Evolutionary conservation across 2,329 filamentous ascomycete species (phyloP), one percentile per base, ranked within the genome.

Genomic region (Cladorrhinum sp.): DNA sequence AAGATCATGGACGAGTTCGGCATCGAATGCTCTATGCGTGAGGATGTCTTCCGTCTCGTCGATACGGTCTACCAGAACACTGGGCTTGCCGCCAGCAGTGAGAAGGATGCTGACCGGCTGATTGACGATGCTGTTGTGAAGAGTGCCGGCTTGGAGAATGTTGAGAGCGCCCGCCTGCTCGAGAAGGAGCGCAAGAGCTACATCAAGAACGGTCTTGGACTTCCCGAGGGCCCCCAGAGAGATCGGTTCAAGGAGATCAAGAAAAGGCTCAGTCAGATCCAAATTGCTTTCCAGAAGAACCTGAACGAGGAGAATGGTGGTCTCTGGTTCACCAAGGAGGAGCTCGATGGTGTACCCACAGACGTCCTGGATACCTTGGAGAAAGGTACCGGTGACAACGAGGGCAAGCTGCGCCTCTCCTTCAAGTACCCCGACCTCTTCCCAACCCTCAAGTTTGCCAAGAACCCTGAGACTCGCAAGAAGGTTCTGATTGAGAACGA

Each of bases 211-310:
- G 91, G 91, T 13, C 77, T 95, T 51, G 85, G 85, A 2, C 78
- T 95, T 54, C 86, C 89, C 1, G 83, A 84, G 23, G 90, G 89
- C 1, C 78, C 82, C 3, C 79, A 92, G 76, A 78, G 90, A 63
- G 90, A 92, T 67, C 84, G 90, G 50, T 93, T 93, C 82, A 93
- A 92, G 79, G 89, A 89, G 74, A 92, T 93, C 76, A 91, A 92
- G 82, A 91, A 91, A 80, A 79, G 89, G 12, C 78, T 95, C 59
- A 90, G 86, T 65, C 83, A 89, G 72, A 83, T 93, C 66, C 81
- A 83, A 69, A 92, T 93, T 62, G 80, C 86, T 59, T 91, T 91
- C 74, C 85, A 89, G 71, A 92, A 92, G 79, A 90, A 89, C 68
- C 78, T 93, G 61, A 93, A 93, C 70, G 90, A 93, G 74, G 91